Base-by-base conservation (phyloP, 2,329 filamentous ascomycete genomes). In the Pseudogymnoascus sp. region DNA sequence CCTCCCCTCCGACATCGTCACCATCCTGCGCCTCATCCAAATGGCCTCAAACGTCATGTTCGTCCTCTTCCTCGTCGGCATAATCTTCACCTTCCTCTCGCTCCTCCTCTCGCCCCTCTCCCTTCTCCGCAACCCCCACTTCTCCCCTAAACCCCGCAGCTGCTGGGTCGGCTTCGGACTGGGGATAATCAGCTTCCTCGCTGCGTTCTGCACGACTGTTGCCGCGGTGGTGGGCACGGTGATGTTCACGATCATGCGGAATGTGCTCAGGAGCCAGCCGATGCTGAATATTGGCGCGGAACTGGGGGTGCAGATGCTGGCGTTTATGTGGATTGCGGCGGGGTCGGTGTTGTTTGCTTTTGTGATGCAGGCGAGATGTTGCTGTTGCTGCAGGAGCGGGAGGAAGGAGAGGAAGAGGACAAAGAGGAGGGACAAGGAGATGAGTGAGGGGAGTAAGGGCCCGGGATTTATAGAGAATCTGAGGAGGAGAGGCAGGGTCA, bases 1-100 rank as follows among this genome's bases (percentile, higher is more conserved):
- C 9, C 80, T 96, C 25, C 92, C 93, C 9, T 80, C 83, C 31
- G 77, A 92, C 65, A 84, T 96, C 68, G 82, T 84, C 71, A 81
- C 86, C 65, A 87, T 92, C 67, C 84, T 97, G 59, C 79, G 81
- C 63, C 82, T 96, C 63, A 87, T 96, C 67, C 82, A 83, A 62
- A 80, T 88, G 63, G 89, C 87, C 55, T 93, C 89, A 7, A 83
- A 90, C 71, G 84, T 89, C 81, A 96, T 97, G 92, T 96, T 95
- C 71, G 89, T 84, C 65, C 87, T 93, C 75, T 96, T 95, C 81
- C 77, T 97, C 58, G 80, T 86, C 6, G 87, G 85, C 59, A 80
- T 85, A 44, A 80, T 87, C 68, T 78, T 96, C 70, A 85, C 84
- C 72, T 87, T 90, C 70, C 71, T 92, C 67, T 83, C 92, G 68